Conservation (phyloP, 768 basidiomycete species). For the Lactifluus volemus region DNA sequence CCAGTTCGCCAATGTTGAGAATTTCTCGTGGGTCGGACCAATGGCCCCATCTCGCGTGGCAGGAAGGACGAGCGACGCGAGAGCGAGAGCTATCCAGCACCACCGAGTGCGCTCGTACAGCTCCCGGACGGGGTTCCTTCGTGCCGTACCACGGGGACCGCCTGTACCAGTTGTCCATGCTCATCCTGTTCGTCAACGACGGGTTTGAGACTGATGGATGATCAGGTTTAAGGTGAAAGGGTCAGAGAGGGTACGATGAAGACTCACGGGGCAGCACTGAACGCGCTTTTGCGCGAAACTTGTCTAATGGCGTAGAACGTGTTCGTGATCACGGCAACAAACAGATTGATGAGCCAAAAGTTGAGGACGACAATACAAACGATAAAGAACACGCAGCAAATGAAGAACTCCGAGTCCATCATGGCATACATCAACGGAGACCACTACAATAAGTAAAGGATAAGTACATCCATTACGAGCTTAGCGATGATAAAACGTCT, state of each 20-base stretch:
- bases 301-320: constrained; percentile 83
- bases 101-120: constrained; percentile 52
- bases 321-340: constrained; percentile 93
- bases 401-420: constrained; percentile 84
- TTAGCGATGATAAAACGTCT: background rate
- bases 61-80: constrained; percentile 63
- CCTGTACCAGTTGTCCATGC: constrained; percentile 39
- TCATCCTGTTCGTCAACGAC: constrained; percentile 54
- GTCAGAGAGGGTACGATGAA: background rate
- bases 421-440: constrained; percentile 75
- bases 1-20: constrained; percentile 61
- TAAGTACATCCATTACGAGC: constrained; percentile 6
- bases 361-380: constrained; percentile 78
- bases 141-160: constrained; percentile 35
- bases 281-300: constrained; percentile 85
- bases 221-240: background rate
- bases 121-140: constrained; percentile 41
- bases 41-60: constrained; percentile 54
- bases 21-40: constrained; percentile 36
- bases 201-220: constrained; percentile 27
- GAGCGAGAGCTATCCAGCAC: constrained; percentile 70
- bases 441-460: constrained; percentile 40
- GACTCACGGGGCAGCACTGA: constrained; percentile 69
- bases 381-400: constrained; percentile 86
- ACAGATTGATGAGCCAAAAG: constrained; percentile 89